Percentiles rank a stretch among this genome's conserved stretches.
These are phyloP conservation scores for Fusarium annulatum DNA, from an alignment of 2,329 filamentous ascomycete genomes.

Conservation along the genomic window DNA sequence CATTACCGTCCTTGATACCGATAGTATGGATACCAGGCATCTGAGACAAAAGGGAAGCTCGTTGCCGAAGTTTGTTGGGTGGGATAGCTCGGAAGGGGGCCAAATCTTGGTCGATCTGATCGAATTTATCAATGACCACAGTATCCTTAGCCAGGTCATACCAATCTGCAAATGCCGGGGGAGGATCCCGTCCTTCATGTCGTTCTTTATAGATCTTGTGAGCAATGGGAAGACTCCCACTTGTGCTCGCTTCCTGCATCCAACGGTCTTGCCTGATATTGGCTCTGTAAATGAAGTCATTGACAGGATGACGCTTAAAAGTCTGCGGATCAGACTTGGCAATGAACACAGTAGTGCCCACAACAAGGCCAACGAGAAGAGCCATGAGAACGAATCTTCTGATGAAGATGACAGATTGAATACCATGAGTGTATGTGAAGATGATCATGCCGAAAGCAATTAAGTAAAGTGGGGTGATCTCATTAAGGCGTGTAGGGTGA, in stretches of 20 bases:
- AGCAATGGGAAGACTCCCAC: conserved; percentile 59
- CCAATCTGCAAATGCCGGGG: conserved; percentile 87
- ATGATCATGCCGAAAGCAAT: conserved; percentile 55
- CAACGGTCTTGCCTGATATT: conserved; percentile 62
- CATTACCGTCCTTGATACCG: conserved; percentile 73
- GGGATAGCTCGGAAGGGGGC: conserved; percentile 81
- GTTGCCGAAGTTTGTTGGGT: conserved; percentile 73
- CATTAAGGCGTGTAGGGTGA: conserved; percentile 51
- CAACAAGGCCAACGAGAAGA: conserved; percentile 52
- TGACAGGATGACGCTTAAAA: conserved; percentile 58
- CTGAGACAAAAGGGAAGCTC: conserved; percentile 56
- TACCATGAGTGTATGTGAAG: conserved; percentile 58
- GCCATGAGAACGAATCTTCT: conserved; percentile 54
- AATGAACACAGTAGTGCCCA: conserved; percentile 53
- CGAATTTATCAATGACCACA: conserved; percentile 81
- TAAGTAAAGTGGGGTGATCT: conserved; percentile 53
- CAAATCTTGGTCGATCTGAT: conserved; percentile 80
- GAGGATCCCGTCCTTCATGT: conserved; percentile 74
- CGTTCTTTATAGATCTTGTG: conserved; percentile 62
- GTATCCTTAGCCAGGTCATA: conserved; percentile 81
- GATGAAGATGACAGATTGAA: conserved; percentile 57
- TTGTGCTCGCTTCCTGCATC: conserved; percentile 59
- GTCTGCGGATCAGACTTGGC: conserved; percentile 46
- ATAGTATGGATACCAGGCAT: conserved; percentile 60
- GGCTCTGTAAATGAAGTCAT: conserved; percentile 61